Evolutionary conservation across 2,329 filamentous ascomycete species (phyloP).

Genomic region (Plectosphaerella sp.): DNA sequence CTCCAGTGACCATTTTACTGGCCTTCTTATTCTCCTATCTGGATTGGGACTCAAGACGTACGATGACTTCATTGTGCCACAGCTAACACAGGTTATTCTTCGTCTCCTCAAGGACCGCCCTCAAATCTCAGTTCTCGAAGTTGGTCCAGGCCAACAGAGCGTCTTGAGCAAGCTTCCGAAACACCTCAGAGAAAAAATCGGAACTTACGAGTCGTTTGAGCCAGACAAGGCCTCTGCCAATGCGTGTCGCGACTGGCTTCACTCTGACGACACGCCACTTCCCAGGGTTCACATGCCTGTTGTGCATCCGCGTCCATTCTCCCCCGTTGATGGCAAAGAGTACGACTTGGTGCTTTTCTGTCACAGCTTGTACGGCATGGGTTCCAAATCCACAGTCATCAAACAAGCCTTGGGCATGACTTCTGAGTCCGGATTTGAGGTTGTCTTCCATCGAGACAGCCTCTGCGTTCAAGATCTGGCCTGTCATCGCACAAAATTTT

Average conservation of each 20-base stretch:
- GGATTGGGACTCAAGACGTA: slow-evolving; percentile 34
- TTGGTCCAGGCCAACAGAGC: slow-evolving; percentile 54
- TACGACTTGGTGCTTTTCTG: slow-evolving; percentile 58
- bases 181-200: slow-evolving; percentile 34
- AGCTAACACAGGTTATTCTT: slow-evolving; percentile 36
- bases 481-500: slow-evolving; percentile 39
- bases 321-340: slow-evolving; percentile 32
- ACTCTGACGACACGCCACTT: slow-evolving; percentile 26
- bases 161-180: slow-evolving; percentile 45
- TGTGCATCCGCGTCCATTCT: slow-evolving; percentile 30
- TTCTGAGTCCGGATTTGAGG: slow-evolving; percentile 34
- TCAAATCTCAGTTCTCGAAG: slow-evolving; percentile 50
- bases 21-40: slow-evolving; percentile 35
- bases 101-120: slow-evolving; percentile 33
- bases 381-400: slow-evolving; percentile 39
- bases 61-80: slow-evolving; percentile 46
- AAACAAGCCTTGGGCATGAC: slow-evolving; percentile 44
- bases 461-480: slow-evolving; percentile 43
- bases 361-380: slow-evolving; percentile 61
- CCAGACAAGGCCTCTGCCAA: slow-evolving; percentile 42
- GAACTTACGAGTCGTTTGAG: slow-evolving; percentile 50
- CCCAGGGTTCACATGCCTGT: slow-evolving; percentile 30
- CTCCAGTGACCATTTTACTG: slow-evolving; percentile 38
- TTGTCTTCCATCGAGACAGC: slow-evolving; percentile 50
- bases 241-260: slow-evolving; percentile 37